These are phyloP conservation scores for Haplosporangium sp. DNA, from an alignment of 371 early-diverging fungal genomes.

Conservation along the genomic window DNA sequence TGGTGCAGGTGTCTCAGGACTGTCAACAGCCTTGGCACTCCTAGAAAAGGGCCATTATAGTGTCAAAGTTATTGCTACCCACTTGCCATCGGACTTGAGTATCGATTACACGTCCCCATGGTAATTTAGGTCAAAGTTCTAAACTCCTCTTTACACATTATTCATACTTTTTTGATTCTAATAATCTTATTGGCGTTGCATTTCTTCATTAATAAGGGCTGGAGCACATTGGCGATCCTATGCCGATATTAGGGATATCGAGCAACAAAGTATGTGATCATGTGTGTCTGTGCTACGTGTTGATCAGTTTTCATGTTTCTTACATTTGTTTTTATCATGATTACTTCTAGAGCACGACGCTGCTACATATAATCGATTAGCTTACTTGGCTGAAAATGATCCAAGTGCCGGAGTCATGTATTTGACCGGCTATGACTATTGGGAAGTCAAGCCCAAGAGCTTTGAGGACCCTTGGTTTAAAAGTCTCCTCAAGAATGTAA, in stretches of 20 bases:
- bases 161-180: background rate
- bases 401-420: constrained; percentile 62
- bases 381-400: constrained; percentile 54
- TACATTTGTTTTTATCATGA: background rate
- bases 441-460: constrained; percentile 58
- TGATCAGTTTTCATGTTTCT: background rate
- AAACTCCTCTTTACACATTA: background rate
- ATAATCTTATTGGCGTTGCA: background rate
- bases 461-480: constrained; percentile 67
- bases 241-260: constrained; percentile 52
- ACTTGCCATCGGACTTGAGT: constrained; percentile 65
- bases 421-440: constrained; percentile 59
- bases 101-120: constrained; percentile 80
- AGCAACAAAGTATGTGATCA: constrained; percentile 57
- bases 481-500: constrained; percentile 63
- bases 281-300: background rate
- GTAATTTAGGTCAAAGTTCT: constrained; percentile 19
- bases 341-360: constrained; percentile 61
- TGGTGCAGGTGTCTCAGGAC: constrained; percentile 85
- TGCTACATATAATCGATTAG: constrained; percentile 59
- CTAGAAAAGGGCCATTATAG: constrained; percentile 59
- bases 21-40: constrained; percentile 71
- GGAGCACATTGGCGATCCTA: constrained; percentile 79
- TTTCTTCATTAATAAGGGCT: constrained; percentile 56
- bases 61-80: constrained; percentile 69